Evolutionary conservation across 768 basidiomycete species (phyloP).

Genomic region (Tubosaeta sp.): DNA sequence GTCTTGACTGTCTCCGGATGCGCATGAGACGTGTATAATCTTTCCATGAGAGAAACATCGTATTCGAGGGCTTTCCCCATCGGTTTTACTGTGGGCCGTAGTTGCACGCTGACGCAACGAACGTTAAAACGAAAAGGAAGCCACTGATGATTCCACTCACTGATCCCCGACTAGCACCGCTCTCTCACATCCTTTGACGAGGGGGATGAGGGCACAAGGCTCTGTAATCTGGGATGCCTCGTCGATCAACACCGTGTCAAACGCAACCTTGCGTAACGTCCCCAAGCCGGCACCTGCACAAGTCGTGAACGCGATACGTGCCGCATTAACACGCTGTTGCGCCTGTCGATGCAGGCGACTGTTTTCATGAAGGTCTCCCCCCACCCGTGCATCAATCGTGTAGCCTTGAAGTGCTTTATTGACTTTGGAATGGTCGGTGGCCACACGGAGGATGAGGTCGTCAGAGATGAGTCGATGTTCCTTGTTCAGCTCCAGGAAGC

Average conservation of each 20-base stretch:
- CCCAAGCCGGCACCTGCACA: constrained; percentile 63
- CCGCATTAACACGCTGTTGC: constrained; percentile 51
- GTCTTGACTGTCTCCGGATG: constrained; percentile 43
- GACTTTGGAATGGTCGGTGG: constrained; percentile 62
- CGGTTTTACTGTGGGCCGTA: constrained; percentile 58
- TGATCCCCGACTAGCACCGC: constrained; percentile 68
- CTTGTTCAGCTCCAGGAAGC: constrained; percentile 50
- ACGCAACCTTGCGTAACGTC: constrained; percentile 49
- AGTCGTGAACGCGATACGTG: constrained; percentile 59
- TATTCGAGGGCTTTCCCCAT: constrained; percentile 55
- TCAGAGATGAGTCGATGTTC: constrained; percentile 41
- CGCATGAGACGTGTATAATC: constrained; percentile 42
- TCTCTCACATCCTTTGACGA: constrained; percentile 57
- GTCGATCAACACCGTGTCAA: constrained; percentile 62
- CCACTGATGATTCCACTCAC: constrained; percentile 35
- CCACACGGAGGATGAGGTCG: constrained; percentile 61
- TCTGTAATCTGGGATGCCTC: constrained; percentile 72
- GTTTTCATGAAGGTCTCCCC: constrained; percentile 56
- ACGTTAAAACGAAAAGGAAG: not conserved
- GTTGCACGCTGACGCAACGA: constrained; percentile 47
- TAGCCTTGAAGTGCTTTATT: constrained; percentile 52
- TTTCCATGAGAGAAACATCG: constrained; percentile 60
- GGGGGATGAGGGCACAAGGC: constrained; percentile 58
- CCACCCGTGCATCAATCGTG: constrained; percentile 62
- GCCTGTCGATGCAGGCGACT: constrained; percentile 54